A percentile compares a stretch with the other conserved stretches of the same genome.
These are phyloP conservation scores for Colletotrichum spaethianum DNA, from an alignment of 2,329 filamentous ascomycete genomes.

Conservation along the genomic window DNA sequence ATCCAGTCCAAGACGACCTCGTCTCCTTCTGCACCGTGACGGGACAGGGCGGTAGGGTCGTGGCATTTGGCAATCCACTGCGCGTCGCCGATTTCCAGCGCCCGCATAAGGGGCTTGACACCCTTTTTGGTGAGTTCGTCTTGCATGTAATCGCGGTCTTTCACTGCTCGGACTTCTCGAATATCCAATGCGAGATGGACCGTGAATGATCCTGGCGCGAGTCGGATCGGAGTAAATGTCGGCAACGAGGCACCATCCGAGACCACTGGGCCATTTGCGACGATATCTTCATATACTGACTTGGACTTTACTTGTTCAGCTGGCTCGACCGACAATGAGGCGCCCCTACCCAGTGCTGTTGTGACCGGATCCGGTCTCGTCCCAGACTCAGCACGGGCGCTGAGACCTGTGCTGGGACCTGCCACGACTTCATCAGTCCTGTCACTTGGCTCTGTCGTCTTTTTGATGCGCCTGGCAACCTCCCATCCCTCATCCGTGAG, in stretches of 20 bases:
- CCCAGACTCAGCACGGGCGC: conserved; percentile 2
- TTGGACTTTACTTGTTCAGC: conserved; percentile 44
- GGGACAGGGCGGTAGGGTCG: conserved; percentile 68
- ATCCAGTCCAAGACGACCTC: conserved; percentile 86
- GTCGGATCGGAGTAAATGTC: conserved; percentile 69
- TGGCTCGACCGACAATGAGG: conserved; percentile 20
- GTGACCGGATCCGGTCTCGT: conserved; percentile 10
- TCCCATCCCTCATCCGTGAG: conserved; percentile 86
- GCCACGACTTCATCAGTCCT: conserved; percentile 30
- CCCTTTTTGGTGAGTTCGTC: conserved; percentile 78
- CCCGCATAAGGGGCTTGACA: conserved; percentile 75
- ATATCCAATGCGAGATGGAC: conserved; percentile 81
- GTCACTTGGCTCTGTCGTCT: conserved; percentile 54
- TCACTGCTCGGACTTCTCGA: conserved; percentile 80
- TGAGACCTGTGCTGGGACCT: conserved; percentile 42
- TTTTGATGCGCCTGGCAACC: conserved; percentile 75
- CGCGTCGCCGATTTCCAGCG: conserved; percentile 80
- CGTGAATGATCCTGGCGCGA: conserved; percentile 77
- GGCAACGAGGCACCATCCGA: conserved; percentile 55
- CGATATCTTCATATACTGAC: conserved; percentile 53
- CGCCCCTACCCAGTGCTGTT: not conserved
- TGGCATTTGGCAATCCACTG: conserved; percentile 85
- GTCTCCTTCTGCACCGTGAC: conserved; percentile 72
- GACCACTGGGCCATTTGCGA: conserved; percentile 55
- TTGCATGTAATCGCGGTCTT: conserved; percentile 83